phyloP scores from a whole-genome alignment of 371 early-diverging fungal genomes.

The Mortierella sp. region DNA sequence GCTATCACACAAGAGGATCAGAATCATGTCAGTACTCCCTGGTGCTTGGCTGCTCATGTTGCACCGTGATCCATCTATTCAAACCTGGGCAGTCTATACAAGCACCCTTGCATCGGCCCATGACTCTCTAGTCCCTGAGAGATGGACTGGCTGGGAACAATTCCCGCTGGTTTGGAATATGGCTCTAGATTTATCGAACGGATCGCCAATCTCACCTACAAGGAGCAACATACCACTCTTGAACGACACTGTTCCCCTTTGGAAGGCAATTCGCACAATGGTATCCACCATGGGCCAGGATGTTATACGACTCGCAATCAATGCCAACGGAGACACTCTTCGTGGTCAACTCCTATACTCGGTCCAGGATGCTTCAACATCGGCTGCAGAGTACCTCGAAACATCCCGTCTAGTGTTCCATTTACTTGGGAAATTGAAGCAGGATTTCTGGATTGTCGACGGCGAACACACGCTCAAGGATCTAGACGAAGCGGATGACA shows the following conservation, averaged over 20 bases:
- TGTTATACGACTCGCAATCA: constrained; percentile 14
- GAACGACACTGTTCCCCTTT: constrained; percentile 17
- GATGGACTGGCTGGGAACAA: constrained; percentile 45
- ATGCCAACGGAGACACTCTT: constrained; percentile 4
- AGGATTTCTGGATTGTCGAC: constrained; percentile 29
- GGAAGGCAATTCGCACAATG: constrained; percentile 30
- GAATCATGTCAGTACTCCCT: constrained; percentile 28
- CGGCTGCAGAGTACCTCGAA: constrained; percentile 20
- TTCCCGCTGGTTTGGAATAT: constrained; percentile 22
- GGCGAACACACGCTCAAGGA: background rate
- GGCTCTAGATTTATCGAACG: constrained; percentile 13
- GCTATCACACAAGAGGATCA: constrained; percentile 27
- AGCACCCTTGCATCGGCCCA: constrained; percentile 10
- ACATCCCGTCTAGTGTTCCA: constrained; percentile 17
- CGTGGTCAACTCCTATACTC: constrained; percentile 5
- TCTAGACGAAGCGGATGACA: constrained; percentile 7
- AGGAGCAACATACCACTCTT: constrained; percentile 16
- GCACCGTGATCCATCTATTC: constrained; percentile 26
- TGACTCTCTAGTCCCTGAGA: constrained; percentile 19
- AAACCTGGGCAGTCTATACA: constrained; percentile 31
- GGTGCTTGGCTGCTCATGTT: constrained; percentile 41
- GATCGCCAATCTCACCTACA: background rate
- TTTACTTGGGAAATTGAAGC: constrained; percentile 23
- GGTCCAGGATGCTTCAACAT: constrained; percentile 11
- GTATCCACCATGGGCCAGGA: constrained; percentile 15